Percentiles rank a stretch among this genome's conserved stretches.
phyloP scores from a whole-genome alignment of 306 rosid species.

The Fragaria nilgerrensis region DNA sequence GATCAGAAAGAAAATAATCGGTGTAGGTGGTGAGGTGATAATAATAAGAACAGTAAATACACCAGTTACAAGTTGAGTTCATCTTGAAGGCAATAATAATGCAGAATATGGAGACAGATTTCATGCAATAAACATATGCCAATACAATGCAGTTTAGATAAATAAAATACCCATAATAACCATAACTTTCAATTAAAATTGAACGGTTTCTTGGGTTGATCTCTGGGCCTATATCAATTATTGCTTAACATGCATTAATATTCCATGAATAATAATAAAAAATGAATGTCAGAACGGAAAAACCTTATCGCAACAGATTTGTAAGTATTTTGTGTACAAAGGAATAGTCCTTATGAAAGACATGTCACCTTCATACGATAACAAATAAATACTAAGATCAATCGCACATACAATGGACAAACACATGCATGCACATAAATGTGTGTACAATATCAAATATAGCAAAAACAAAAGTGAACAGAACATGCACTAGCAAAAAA shows the following conservation, averaged over 20 bases:
- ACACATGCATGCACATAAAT: neutral
- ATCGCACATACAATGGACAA: neutral
- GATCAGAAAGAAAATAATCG: neutral
- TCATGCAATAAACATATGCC: neutral
- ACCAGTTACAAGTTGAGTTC: neutral
- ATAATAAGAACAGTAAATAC: neutral
- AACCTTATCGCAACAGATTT: neutral
- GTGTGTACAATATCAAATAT: no score
- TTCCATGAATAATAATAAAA: neutral
- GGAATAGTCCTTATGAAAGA: neutral
- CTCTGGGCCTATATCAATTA: neutral
- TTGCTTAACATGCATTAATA: neutral
- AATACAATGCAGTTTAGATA: neutral
- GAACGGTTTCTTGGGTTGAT: neutral
- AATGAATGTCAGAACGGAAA: neutral
- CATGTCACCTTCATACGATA: neutral
- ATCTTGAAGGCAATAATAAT: neutral
- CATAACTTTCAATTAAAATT: neutral
- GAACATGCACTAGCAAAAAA: neutral
- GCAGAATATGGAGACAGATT: neutral
- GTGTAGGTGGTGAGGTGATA: neutral
- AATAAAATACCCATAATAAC: neutral
- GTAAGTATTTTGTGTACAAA: neutral
- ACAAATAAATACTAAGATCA: neutral
- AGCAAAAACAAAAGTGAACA: neutral